Evolutionary conservation across 2,329 filamentous ascomycete species (phyloP).

Genomic region (Exophiala sp.): DNA sequence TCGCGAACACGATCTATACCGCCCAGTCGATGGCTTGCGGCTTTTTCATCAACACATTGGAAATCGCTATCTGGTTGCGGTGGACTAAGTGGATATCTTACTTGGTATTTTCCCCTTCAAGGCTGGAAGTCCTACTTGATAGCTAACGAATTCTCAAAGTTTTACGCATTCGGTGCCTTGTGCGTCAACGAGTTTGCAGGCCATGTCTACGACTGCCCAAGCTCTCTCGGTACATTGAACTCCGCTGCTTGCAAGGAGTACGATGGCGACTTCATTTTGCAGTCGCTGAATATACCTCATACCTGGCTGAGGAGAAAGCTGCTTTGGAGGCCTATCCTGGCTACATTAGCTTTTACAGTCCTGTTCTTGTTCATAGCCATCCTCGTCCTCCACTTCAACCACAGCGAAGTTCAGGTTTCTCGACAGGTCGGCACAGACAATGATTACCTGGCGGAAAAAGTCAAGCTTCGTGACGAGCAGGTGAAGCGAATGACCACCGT

Average conservation of each 20-base stretch:
- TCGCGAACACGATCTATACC: slow-evolving; percentile 69
- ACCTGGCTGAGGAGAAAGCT: slow-evolving; percentile 39
- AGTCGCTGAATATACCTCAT: neutral
- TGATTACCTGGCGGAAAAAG: neutral
- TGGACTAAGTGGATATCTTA: slow-evolving; percentile 60
- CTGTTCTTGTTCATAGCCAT: neutral
- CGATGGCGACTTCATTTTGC: neutral
- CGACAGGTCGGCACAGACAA: neutral
- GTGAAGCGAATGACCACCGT: slow-evolving; percentile 74
- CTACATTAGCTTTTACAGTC: slow-evolving; percentile 56
- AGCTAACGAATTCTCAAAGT: neutral
- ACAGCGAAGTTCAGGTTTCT: neutral
- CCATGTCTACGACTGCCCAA: slow-evolving; percentile 67
- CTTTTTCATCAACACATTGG: slow-evolving; percentile 70
- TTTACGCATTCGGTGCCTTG: slow-evolving; percentile 48
- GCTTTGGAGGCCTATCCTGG: slow-evolving; percentile 63
- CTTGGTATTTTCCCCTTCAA: neutral
- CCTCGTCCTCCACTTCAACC: neutral
- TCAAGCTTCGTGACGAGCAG: slow-evolving; percentile 42
- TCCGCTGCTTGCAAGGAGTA: slow-evolving; percentile 35
- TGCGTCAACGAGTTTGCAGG: slow-evolving; percentile 65
- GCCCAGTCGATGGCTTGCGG: slow-evolving; percentile 66
- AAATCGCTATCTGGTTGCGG: slow-evolving; percentile 70
- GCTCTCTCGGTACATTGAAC: slow-evolving; percentile 56
- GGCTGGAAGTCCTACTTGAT: neutral